Conservation (phyloP, 2,329 filamentous ascomycete species). For the Rhytidhysteron rufulum region DNA sequence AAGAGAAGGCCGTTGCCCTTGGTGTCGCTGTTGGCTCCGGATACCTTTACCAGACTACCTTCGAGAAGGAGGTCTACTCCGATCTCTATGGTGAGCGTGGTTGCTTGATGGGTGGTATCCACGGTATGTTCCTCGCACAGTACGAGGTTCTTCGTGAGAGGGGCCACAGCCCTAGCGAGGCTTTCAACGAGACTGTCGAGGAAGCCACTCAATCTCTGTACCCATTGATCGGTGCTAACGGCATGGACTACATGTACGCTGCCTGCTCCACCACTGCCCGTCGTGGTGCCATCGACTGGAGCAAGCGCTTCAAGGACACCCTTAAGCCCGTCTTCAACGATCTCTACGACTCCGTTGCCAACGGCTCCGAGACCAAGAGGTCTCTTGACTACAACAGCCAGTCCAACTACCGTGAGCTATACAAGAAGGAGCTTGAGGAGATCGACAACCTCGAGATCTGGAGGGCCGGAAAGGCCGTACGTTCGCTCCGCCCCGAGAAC, state of each 20-base stretch:
- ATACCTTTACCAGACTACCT: constrained; percentile 99
- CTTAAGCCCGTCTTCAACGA: constrained; percentile 98
- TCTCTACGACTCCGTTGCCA: constrained; percentile 88
- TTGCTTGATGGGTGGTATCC: constrained; percentile 99
- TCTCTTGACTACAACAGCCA: constrained; percentile 97
- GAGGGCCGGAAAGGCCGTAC: constrained; percentile 96
- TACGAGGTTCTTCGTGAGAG: constrained; percentile 99
- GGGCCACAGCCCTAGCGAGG: constrained; percentile 95
- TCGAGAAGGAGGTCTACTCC: constrained; percentile 99
- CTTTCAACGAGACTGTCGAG: constrained; percentile 99
- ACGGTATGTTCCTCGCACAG: constrained; percentile 99
- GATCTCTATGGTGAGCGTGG: constrained; percentile 99
- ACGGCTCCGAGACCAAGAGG: constrained; percentile 91
- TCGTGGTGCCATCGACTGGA: constrained; percentile 99
- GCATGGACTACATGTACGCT: constrained; percentile 99
- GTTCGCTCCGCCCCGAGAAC: constrained; percentile 45
- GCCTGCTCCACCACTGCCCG: constrained; percentile 98
- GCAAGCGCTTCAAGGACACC: constrained; percentile 91
- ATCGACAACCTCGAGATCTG: constrained; percentile 98
- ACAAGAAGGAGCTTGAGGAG: constrained; percentile 97
- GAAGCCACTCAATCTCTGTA: constrained; percentile 98
- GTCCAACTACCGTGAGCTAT: constrained; percentile 93
- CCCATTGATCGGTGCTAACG: constrained; percentile 93
- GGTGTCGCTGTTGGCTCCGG: constrained; percentile 95
- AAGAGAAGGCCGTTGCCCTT: constrained; percentile 96